Base-by-base conservation (phyloP, 352 stramenopile species). In the Phytophthora aleatoria region DNA sequence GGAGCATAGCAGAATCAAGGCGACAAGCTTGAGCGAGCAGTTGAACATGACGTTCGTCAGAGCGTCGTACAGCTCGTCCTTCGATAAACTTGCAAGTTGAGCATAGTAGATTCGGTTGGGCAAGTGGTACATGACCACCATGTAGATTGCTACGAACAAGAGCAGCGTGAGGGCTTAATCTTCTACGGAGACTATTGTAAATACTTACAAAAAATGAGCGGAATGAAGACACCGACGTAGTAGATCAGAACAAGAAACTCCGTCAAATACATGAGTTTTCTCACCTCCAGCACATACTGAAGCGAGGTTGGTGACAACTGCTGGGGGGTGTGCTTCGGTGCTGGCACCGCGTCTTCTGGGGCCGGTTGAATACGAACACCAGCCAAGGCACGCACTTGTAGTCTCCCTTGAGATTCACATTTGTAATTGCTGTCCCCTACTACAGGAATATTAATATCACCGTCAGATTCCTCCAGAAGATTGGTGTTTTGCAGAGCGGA, bases 231-330 rank as follows among this genome's bases (percentile, higher is more conserved):
- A 1, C 53, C 66, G 24, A 76, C 59, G 38, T 69, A 76, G 49
- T 74, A 61, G 28, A 69, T 47, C 3, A 79, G 51, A 13, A 67
- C 27, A 9, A 74, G 50, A 50, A 74, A 75, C 43, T 75, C 67
- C 9, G 61, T 59, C 55, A 69, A 38, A 20, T 50, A 59, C 28
- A 59, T 15, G 20, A 59, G 51, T 3, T 27, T 7, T 15, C 27
- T 35, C 12, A 57, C 36, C n/a, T 49, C 20, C 20, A 20, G 20
- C 20, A 20, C 20, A 20, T 20, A 20, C 20, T 20, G 20, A 20
- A 20, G 20, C 20, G 20, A 20, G 20, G 20, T 20, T 20, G 20
- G 20, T 20, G 20, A 20, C 20, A 20, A 20, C 20, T 20, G 20
- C 20, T 20, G 20, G 20, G 20, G 20, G 20, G 20, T 20, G 20